phyloP scores from a whole-genome alignment of 352 stramenopile genomes.

The Phytopythium mirpurense region DNA sequence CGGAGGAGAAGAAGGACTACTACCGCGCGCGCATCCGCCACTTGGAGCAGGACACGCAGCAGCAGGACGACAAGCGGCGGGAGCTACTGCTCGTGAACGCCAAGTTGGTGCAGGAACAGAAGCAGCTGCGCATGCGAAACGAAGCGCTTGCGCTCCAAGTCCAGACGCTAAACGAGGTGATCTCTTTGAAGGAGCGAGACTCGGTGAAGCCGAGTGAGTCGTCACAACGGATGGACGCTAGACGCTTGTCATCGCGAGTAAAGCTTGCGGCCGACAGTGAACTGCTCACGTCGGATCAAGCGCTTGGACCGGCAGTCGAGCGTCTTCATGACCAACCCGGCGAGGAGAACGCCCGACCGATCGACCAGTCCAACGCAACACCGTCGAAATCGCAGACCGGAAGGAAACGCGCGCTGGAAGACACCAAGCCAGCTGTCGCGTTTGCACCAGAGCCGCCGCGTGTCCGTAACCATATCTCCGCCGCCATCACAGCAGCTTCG shows the following conservation, averaged over 20 bases:
- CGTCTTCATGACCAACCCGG: background rate
- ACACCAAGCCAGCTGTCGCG: background rate
- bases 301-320: background rate
- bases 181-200: too few relatives aligned
- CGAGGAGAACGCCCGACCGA: background rate
- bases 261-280: background rate
- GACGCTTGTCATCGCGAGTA: background rate
- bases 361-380: background rate
- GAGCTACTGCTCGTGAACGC: conserved; percentile 62
- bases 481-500: background rate
- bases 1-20: conserved; percentile 24
- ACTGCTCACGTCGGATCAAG: background rate
- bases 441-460: background rate
- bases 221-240: too few relatives aligned
- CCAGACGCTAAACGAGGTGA: conserved; percentile 35
- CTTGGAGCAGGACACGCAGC: conserved; percentile 34
- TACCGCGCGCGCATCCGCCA: conserved; percentile 47
- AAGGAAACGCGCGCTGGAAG: background rate
- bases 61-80: conserved; percentile 47
- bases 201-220: too few relatives aligned
- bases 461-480: background rate
- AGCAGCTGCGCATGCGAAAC: conserved; percentile 43
- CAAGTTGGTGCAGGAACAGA: conserved; percentile 61
- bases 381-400: background rate
- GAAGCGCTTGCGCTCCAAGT: conserved; percentile 18